Base-by-base conservation (phyloP, 345 rosid species). In the Sisymbrium irio region DNA sequence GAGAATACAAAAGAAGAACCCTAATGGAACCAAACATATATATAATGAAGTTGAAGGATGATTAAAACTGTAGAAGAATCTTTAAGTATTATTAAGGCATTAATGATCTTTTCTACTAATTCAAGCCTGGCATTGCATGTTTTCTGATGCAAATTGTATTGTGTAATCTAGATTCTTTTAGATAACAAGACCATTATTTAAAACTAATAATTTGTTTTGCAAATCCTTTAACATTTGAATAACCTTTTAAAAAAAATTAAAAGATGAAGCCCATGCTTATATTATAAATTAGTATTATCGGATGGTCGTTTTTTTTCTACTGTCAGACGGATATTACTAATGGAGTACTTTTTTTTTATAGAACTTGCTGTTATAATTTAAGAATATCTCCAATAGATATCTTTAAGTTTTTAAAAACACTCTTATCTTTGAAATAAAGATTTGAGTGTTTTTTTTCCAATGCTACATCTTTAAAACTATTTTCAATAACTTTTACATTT, bases 101-200 rank as follows among this genome's bases (percentile, higher is more conserved):
- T n/a, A 32, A 19, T 32, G 9, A 58, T 27, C 51, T 67, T 18
- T 15, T 33, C 15, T 19, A 9, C 3, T 44, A 61, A 71, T 51
- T 72, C 11, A 62, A 51, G 54, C 18, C 28, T 53, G 54, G 22
- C 55, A 72, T 62, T 44, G 54, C 37, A 35, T 35, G 37, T 32
- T 32, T 32, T 32, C 35, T 0, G 32, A 55, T 68, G 73, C 53
- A 67, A 15, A 15, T 2, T 51, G 36, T 50, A 28, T 17, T 36
- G 11, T 37, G 7, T 9, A 36, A n/a, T 33, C 11, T 57, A 20
- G 18, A 59, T 35, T 60, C 39, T 35, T 47, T 70, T 12, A 49
- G 49, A 60, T 70, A 59, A 33, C 36, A 36, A 36, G 49, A 49
- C 50, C 40, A n/a, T n/a, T n/a, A 71, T 17, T 25, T 47, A 18